Conservation (phyloP, 1,284 basidiomycete genomes). For the Marasmius sp. region DNA sequence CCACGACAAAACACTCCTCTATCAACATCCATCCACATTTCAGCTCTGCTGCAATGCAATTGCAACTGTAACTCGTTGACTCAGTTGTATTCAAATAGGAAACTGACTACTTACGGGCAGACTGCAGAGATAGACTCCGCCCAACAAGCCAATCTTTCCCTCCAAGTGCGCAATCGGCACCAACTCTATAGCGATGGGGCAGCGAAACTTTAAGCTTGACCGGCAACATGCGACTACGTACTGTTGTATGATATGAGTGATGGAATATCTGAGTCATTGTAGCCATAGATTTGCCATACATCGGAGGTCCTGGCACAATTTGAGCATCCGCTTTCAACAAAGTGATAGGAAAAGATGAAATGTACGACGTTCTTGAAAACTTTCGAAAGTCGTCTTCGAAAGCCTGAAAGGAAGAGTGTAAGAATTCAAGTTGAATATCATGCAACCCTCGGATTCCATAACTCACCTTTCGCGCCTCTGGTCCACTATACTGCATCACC, state of each 20-base stretch:
- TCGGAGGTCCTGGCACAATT: not conserved
- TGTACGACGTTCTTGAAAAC: not conserved
- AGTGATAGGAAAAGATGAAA: not conserved
- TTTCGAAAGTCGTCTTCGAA: not conserved
- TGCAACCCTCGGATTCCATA: no score
- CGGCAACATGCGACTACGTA: not conserved
- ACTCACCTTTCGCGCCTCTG: no score
- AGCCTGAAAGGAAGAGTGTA: no score
- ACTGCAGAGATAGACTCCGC: not conserved
- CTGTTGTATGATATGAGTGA: not conserved
- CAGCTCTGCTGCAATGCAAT: not conserved
- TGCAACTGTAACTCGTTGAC: not conserved
- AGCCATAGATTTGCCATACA: not conserved
- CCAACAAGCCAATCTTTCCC: not conserved
- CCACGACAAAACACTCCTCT: not conserved
- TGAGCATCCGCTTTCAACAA: not conserved
- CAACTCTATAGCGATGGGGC: no score
- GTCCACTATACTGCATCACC: no score
- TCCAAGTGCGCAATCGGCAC: not conserved
- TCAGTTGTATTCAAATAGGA: not conserved
- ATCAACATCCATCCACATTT: not conserved
- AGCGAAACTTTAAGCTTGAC: not conserved
- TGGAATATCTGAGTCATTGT: not conserved
- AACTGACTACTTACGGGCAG: not conserved
- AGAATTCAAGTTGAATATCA: no score